phyloP scores from a whole-genome alignment of 352 stramenopile genomes.

The Pythium volutum region DNA sequence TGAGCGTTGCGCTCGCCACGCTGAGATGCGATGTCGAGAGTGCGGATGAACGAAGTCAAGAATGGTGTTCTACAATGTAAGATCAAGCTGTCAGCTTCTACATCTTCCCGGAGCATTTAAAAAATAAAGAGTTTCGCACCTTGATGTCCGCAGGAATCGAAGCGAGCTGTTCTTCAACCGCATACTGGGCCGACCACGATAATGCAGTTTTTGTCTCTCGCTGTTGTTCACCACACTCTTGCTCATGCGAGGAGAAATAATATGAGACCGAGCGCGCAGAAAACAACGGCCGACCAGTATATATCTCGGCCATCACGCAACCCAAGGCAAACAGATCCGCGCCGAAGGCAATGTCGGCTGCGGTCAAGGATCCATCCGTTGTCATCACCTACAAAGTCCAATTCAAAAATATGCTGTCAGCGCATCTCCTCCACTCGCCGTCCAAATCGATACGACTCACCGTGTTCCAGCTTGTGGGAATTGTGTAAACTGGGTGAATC shows the following conservation, averaged over 20 bases:
- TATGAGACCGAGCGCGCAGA: slow-evolving; percentile 41
- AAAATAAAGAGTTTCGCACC: slow-evolving; percentile 15
- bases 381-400: background rate
- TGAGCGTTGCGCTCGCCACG: slow-evolving; percentile 10
- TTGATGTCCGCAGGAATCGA: slow-evolving; percentile 54
- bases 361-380: background rate
- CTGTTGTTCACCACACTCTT: background rate
- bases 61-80: slow-evolving; percentile 7
- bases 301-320: slow-evolving; percentile 70
- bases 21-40: slow-evolving; percentile 16
- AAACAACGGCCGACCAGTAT: slow-evolving; percentile 54
- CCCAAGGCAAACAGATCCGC: slow-evolving; percentile 61
- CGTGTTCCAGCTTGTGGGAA: slow-evolving; percentile 1
- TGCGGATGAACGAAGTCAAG: slow-evolving; percentile 22
- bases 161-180: background rate
- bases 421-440: background rate
- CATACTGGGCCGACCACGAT: background rate
- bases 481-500: slow-evolving; percentile 15
- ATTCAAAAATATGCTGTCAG: background rate
- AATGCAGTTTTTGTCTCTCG: background rate
- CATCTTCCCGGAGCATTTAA: background rate
- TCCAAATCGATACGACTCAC: slow-evolving; percentile 1
- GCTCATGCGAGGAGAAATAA: slow-evolving; percentile 30
- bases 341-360: slow-evolving; percentile 4
- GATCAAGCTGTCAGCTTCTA: background rate